Percentiles rank a stretch among this genome's conserved stretches.
Conservation (phyloP, 2,329 filamentous ascomycete species). For the Pseudocercospora crystallina region DNA sequence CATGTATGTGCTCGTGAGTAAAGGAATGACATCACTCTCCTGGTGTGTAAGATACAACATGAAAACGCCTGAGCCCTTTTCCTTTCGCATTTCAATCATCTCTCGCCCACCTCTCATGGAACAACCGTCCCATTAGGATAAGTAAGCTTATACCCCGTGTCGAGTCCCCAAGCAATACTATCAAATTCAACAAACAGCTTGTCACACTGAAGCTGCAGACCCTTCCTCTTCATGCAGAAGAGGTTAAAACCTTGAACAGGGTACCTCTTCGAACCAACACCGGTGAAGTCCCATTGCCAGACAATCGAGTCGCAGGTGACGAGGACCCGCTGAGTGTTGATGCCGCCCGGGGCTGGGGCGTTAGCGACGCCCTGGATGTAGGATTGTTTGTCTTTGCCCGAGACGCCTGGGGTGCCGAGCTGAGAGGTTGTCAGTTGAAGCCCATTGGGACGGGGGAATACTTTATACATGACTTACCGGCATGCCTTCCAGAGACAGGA, state of each 20-base stretch:
- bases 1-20: too few relatives aligned
- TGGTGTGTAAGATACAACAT: not conserved
- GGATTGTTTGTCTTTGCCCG: constrained; percentile 2
- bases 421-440: not conserved
- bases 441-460: not conserved
- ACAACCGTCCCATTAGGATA: constrained; percentile 5
- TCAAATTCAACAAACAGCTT: constrained; percentile 10
- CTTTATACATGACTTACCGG: not conserved
- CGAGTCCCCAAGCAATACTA: constrained; percentile 12
- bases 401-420: not conserved
- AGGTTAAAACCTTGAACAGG: constrained; percentile 15
- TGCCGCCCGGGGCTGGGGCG: constrained; percentile 2
- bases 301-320: constrained; percentile 14
- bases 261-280: constrained; percentile 8
- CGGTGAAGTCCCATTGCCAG: constrained; percentile 17
- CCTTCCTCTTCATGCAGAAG: constrained; percentile 4
- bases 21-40: too few relatives aligned
- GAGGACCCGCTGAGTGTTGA: constrained; percentile 13
- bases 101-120: too few relatives aligned
- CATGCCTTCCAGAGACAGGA: constrained; percentile 12
- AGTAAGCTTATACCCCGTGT: constrained; percentile 3
- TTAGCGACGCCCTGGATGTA: constrained; percentile 7
- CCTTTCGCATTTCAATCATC: not conserved
- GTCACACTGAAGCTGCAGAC: constrained; percentile 5
- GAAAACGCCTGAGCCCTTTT: not conserved